These are phyloP conservation scores for Elasticomyces elasticus DNA, from an alignment of 495 filamentous ascomycete genomes.

Conservation along the genomic window DNA sequence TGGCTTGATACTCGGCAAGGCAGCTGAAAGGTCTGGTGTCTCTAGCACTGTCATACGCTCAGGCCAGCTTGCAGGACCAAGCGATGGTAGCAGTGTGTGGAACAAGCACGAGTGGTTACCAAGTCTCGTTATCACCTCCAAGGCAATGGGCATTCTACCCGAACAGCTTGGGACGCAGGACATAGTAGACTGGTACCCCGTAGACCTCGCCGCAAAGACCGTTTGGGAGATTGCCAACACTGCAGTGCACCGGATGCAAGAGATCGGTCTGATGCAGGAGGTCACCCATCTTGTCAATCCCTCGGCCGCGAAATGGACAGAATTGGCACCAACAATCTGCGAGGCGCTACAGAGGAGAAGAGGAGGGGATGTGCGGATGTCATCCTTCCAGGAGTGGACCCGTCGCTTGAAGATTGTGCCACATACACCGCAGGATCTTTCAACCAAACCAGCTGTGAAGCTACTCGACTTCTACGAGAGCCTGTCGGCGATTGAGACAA, in stretches of 20 bases:
- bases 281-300: constrained; percentile 12
- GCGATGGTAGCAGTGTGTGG: constrained; percentile 2
- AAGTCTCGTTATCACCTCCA: constrained; percentile 2
- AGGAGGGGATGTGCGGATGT: neutral
- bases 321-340: neutral
- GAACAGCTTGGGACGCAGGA: neutral
- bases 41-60: neutral
- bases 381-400: neutral
- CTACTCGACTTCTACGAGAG: constrained; percentile 12
- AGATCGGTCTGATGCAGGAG: neutral
- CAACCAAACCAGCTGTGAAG: constrained; percentile 1
- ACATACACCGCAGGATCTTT: neutral
- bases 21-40: neutral
- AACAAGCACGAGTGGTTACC: constrained; percentile 14
- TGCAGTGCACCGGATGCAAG: neutral
- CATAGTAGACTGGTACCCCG: constrained; percentile 12
- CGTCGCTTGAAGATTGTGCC: neutral
- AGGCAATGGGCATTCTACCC: constrained; percentile 4
- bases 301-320: neutral
- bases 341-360: neutral
- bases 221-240: constrained; percentile 2
- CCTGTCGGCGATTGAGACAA: neutral
- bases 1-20: constrained; percentile 3
- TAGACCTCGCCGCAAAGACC: constrained; percentile 4
- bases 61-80: constrained; percentile 15